Evolutionary conservation across 768 basidiomycete species (phyloP).

Genomic region (Mycena vitilis): DNA sequence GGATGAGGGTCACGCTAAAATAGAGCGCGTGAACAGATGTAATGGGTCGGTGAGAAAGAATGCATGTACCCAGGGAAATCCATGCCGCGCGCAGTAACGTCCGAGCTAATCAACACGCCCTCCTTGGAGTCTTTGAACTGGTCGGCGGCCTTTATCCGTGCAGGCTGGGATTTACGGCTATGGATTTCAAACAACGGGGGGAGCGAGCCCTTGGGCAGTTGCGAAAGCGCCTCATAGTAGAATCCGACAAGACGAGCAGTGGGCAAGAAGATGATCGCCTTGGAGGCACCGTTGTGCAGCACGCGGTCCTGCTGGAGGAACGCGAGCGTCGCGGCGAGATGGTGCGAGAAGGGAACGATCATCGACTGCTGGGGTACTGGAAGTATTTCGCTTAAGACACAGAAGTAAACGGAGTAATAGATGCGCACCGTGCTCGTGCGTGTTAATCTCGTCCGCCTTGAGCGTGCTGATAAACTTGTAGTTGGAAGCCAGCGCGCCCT

Average conservation of each 20-base stretch:
- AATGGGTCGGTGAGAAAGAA: background rate
- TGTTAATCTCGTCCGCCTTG: slow-evolving; percentile 65
- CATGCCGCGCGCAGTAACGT: slow-evolving; percentile 74
- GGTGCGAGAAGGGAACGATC: slow-evolving; percentile 54
- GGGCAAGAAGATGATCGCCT: slow-evolving; percentile 74
- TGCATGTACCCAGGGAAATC: slow-evolving; percentile 69
- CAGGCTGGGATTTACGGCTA: slow-evolving; percentile 63
- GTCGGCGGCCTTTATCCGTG: slow-evolving; percentile 61
- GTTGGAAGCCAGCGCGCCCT: slow-evolving; percentile 39
- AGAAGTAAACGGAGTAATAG: background rate
- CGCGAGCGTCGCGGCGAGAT: slow-evolving; percentile 54
- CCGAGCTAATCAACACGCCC: slow-evolving; percentile 63
- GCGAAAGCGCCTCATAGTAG: slow-evolving; percentile 31
- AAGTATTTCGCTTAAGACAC: background rate
- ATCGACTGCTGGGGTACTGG: slow-evolving; percentile 60
- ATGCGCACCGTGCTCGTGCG: slow-evolving; percentile 67
- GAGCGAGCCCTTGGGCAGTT: slow-evolving; percentile 37
- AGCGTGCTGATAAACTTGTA: slow-evolving; percentile 70
- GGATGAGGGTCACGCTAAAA: slow-evolving; percentile 64
- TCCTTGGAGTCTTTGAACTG: slow-evolving; percentile 57
- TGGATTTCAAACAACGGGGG: slow-evolving; percentile 66
- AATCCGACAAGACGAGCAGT: slow-evolving; percentile 59
- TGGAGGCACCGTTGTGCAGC: slow-evolving; percentile 47
- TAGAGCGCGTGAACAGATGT: background rate
- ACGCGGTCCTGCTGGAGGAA: slow-evolving; percentile 51